Conservation (phyloP, 2,329 filamentous ascomycete genomes). For the Stachybotrys chartarum region DNA sequence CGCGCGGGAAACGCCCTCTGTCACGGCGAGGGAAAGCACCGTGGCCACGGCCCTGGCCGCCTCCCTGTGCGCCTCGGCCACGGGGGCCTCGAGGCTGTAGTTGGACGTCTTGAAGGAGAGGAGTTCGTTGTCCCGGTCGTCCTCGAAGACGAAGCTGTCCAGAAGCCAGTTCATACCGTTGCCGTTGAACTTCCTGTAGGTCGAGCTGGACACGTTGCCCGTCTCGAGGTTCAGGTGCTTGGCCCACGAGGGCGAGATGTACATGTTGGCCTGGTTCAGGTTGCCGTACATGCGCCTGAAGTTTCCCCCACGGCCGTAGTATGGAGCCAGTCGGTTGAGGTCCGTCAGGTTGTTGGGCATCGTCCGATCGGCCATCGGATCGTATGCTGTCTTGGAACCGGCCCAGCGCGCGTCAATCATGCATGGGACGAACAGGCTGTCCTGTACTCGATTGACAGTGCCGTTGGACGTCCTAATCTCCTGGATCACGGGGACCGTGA, state of each 20-base stretch:
- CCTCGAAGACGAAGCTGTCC: not conserved
- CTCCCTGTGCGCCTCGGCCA: not conserved
- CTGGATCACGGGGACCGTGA: not conserved
- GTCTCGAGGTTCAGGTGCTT: not conserved
- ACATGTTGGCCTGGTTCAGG: not conserved
- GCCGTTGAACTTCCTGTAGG: not conserved
- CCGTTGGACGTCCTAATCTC: not conserved
- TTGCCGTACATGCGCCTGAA: not conserved
- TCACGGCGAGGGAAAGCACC: not conserved
- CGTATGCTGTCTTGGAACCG: not conserved
- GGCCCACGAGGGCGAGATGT: not conserved
- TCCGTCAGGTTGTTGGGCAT: not conserved
- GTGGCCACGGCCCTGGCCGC: not conserved
- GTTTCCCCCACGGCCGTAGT: not conserved
- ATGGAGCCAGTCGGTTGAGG: not conserved
- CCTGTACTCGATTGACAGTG: not conserved
- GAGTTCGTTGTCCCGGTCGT: not conserved
- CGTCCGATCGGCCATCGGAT: not conserved
- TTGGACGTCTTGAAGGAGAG: not conserved
- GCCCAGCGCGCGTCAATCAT: constrained; percentile 1
- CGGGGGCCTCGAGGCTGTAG: not conserved
- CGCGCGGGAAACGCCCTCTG: not conserved
- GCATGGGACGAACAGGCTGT: not conserved
- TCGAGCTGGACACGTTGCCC: not conserved
- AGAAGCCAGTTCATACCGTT: not conserved